phyloP scores from a whole-genome alignment of 2,329 filamentous ascomycete genomes.

The Pyricularia sp. region DNA sequence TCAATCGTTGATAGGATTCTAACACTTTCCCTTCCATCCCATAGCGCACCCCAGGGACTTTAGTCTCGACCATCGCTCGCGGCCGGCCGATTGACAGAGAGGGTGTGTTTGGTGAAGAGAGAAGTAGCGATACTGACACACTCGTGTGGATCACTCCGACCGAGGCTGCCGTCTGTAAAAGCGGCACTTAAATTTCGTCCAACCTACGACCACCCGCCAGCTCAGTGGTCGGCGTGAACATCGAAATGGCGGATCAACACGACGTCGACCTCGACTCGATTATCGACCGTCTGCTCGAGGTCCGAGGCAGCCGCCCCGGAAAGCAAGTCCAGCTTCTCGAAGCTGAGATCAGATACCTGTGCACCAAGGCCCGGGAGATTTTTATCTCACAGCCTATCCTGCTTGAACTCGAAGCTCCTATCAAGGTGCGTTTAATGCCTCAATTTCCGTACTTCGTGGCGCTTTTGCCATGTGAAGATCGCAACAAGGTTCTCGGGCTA shows the following conservation, averaged over 20 bases:
- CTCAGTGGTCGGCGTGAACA: conserved; percentile 29
- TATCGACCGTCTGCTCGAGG: conserved; percentile 96
- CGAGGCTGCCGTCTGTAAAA: conserved; percentile 2
- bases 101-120: not conserved
- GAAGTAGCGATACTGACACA: not conserved
- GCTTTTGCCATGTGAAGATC: not conserved
- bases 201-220: conserved; percentile 25
- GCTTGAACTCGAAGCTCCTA: conserved; percentile 93
- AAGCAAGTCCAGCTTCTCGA: conserved; percentile 98
- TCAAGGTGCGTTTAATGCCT: conserved; percentile 66
- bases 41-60: not conserved
- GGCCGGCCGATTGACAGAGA: not conserved
- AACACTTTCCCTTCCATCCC: not conserved
- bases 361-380: conserved; percentile 97
- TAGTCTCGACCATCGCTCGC: not conserved
- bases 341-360: conserved; percentile 91
- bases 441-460: not conserved
- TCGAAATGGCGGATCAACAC: conserved; percentile 55
- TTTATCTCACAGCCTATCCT: conserved; percentile 99
- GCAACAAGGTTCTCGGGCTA: not conserved
- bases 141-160: not conserved
- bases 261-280: conserved; percentile 99
- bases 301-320: conserved; percentile 92
- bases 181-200: not conserved
- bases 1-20: not conserved